These are phyloP conservation scores for Xerocomus amazonicus DNA, from an alignment of 1,284 basidiomycete species.

Conservation along the genomic window DNA sequence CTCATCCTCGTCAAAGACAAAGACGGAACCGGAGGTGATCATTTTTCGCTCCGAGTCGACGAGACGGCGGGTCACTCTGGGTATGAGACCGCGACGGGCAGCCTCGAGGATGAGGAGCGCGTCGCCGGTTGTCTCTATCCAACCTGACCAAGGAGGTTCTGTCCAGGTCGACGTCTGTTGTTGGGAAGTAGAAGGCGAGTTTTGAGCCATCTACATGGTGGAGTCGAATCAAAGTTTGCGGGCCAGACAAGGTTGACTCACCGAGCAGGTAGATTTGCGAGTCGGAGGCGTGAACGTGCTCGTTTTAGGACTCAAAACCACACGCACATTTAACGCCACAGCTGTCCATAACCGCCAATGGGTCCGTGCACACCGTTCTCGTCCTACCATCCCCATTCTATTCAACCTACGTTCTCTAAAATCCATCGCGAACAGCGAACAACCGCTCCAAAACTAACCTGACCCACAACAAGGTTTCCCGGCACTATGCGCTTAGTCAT, in stretches of 20 bases:
- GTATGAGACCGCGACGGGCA: conserved; percentile 84
- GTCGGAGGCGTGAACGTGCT: conserved; percentile 45
- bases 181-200: conserved; percentile 28
- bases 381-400: not conserved
- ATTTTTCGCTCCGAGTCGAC: conserved; percentile 91
- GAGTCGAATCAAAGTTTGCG: conserved; percentile 49
- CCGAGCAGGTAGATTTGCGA: conserved; percentile 52
- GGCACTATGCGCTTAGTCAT: conserved; percentile 28
- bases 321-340: conserved; percentile 25
- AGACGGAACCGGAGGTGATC: conserved; percentile 92
- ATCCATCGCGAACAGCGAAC: too few species aligned
- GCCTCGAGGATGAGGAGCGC: conserved; percentile 95
- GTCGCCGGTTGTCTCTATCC: conserved; percentile 94
- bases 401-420: not conserved
- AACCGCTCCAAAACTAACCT: too few species aligned
- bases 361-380: conserved; percentile 23
- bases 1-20: conserved; percentile 97
- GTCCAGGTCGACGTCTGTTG: conserved; percentile 52
- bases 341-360: conserved; percentile 26
- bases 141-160: conserved; percentile 85
- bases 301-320: conserved; percentile 22
- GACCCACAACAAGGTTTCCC: conserved; percentile 25
- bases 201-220: conserved; percentile 40
- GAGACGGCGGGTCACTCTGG: conserved; percentile 89
- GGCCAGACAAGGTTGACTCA: conserved; percentile 56